These are phyloP conservation scores for Tylopilus sp. DNA, from an alignment of 1,284 basidiomycete species.

Conservation along the genomic window DNA sequence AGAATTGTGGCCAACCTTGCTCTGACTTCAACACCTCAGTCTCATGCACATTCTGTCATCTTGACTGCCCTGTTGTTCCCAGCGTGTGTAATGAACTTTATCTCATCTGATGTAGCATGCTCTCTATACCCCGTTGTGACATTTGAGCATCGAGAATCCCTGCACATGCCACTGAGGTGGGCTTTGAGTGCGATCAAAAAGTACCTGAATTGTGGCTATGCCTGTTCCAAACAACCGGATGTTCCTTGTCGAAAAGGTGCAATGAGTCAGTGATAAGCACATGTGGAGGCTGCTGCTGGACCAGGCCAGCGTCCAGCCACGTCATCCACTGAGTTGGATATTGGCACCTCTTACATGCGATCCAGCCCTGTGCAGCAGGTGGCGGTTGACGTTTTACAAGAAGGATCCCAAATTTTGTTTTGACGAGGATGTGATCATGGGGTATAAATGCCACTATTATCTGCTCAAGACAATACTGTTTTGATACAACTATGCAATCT, in stretches of 20 bases:
- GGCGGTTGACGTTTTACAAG: constrained; percentile 14
- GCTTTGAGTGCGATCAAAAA: no score
- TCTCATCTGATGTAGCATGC: constrained; percentile 45
- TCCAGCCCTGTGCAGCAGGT: constrained; percentile 38
- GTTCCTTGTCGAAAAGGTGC: constrained; percentile 23
- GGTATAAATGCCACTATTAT: constrained; percentile 2
- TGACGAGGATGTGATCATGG: no score
- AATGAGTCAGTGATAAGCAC: constrained; percentile 40
- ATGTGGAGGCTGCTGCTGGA: constrained; percentile 43
- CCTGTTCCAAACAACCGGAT: constrained; percentile 6
- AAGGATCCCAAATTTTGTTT: no score
- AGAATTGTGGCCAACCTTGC: no score
- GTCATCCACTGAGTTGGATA: constrained; percentile 22
- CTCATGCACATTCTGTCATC: neutral
- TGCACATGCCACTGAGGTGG: constrained; percentile 18
- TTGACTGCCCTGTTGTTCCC: neutral
- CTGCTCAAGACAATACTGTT: constrained; percentile 30
- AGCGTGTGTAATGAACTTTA: constrained; percentile 57
- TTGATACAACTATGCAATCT: constrained; percentile 36
- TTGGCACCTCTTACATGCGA: constrained; percentile 35
- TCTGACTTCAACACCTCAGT: no score
- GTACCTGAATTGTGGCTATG: constrained; percentile 40
- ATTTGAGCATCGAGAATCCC: constrained; percentile 34
- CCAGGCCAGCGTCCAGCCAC: constrained; percentile 30
- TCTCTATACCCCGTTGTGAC: constrained; percentile 47